These are phyloP conservation scores for Cladosporium sp. DNA, from an alignment of 2,329 filamentous ascomycete species.

Conservation along the genomic window DNA sequence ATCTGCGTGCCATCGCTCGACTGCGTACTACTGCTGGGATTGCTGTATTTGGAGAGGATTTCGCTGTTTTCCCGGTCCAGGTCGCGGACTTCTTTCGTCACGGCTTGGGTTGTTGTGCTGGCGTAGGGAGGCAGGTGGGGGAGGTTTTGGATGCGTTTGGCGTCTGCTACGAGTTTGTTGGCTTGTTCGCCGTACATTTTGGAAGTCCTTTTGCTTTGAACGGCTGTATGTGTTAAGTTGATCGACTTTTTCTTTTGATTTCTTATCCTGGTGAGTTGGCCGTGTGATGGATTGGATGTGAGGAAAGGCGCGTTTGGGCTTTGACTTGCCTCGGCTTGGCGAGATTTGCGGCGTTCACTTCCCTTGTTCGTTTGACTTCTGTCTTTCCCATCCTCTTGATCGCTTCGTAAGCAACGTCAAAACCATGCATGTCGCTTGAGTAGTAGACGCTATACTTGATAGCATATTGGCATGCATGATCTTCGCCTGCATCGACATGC, in stretches of 20 bases:
- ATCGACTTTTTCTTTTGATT: neutral
- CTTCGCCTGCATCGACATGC: too few species aligned
- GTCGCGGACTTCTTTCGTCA: constrained; percentile 88
- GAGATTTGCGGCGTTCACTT: too few species aligned
- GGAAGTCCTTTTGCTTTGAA: neutral
- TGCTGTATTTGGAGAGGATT: constrained; percentile 73
- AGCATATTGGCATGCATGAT: too few species aligned
- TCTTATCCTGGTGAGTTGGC: neutral
- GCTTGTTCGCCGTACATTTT: constrained; percentile 76
- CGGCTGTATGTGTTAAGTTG: too few species aligned
- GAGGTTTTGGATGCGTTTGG: constrained; percentile 87
- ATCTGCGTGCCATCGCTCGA: constrained; percentile 26
- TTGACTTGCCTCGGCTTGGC: too few species aligned
- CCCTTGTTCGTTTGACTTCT: too few species aligned
- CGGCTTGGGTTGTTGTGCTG: constrained; percentile 79
- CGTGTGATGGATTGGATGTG: neutral
- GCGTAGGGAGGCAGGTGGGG: constrained; percentile 85
- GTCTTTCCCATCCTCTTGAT: too few species aligned
- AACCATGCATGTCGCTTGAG: too few species aligned
- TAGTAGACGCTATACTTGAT: too few species aligned
- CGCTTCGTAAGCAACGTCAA: too few species aligned
- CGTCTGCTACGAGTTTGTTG: constrained; percentile 84
- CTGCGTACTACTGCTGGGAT: constrained; percentile 18
- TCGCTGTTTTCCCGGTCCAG: constrained; percentile 78
- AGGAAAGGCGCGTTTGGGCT: too few species aligned